Evolutionary conservation across 2,329 filamentous ascomycete genomes (phyloP), one percentile per base, ranked within the genome.

Genomic region (Coccinonectria pachysandricola): DNA sequence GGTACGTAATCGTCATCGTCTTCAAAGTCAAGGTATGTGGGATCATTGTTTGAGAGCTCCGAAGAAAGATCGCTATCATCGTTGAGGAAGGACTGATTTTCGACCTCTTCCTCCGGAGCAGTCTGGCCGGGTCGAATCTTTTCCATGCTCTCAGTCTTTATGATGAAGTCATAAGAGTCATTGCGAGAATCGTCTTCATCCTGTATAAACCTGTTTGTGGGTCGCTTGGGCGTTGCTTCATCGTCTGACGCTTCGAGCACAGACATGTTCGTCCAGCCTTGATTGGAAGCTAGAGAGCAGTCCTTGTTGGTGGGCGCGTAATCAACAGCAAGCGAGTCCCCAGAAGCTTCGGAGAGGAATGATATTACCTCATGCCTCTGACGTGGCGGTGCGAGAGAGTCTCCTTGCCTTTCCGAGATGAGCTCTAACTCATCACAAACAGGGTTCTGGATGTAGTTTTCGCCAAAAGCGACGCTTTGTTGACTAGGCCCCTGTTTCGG

Each of bases 281-380:
- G 52, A 10, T 7, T 10, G 7, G 17, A 7, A 8, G 56, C 56
- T 14, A 46, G 42, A 19, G 50, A 53, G 30, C 54, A 56, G 36
- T 60, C 62, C 6, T 45, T 53, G 1, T 52, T 63, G 35, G 72
- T 65, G 21, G 73, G 67, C 1, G 62, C 65, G 15, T 66, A 48
- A 3, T 69, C 80, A 25, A 80, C 71, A 34, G 88, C 79, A 8
- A 92, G 65, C 6, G 82, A 87, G 7, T 19, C 17, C 17, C 17
- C 17, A 7, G 7, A 7, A 7, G 10, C 7, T 19, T 19, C 17
- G 17, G 17, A 19, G 10, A 10, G 7, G 10, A 19, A 19, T n/a
- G n/a, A n/a, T n/a, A n/a, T n/a, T n/a, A n/a, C n/a, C n/a, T n/a
- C n/a, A n/a, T n/a, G n/a, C n/a, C n/a, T n/a, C n/a, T n/a, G n/a